Percentiles rank a stretch among this genome's conserved stretches.
These are phyloP conservation scores for Maudiozyma pseudohumilis DNA, from an alignment of 805 yeast species.

Conservation along the genomic window DNA sequence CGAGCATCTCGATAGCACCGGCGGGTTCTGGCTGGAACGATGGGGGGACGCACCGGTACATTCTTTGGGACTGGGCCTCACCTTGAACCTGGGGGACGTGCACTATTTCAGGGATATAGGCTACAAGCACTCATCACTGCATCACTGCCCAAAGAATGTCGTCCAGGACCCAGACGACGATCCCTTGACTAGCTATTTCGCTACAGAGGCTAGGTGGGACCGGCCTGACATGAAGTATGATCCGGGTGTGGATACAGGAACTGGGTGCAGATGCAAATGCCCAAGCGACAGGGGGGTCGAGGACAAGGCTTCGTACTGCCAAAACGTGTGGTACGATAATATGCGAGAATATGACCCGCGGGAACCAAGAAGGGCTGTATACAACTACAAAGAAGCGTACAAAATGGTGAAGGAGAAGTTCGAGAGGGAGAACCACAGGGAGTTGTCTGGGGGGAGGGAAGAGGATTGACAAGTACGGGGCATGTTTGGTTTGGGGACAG, in stretches of 20 bases:
- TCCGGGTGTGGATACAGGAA: slow-evolving; percentile 36
- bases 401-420: slow-evolving; percentile 3
- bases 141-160: slow-evolving; percentile 69
- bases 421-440: too few species aligned
- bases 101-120: slow-evolving; percentile 94
- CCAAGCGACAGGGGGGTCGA: slow-evolving; percentile 45
- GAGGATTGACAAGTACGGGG: too few species aligned
- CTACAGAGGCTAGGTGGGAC: slow-evolving; percentile 18
- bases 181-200: too few species aligned
- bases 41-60: slow-evolving; percentile 99
- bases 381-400: slow-evolving; percentile 1
- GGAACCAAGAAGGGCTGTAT: slow-evolving; percentile 3
- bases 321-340: slow-evolving; percentile 38
- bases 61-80: slow-evolving; percentile 73
- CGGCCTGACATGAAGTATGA: slow-evolving; percentile 27
- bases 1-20: slow-evolving; percentile 53
- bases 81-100: slow-evolving; percentile 55
- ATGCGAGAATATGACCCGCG: slow-evolving; percentile 4
- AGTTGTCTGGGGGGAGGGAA: too few species aligned
- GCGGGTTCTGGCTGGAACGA: slow-evolving; percentile 83
- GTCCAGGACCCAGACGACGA: too few species aligned
- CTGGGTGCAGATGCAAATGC: slow-evolving; percentile 84
- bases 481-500: too few species aligned
- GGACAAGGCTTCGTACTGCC: slow-evolving; percentile 43
- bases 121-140: slow-evolving; percentile 68